Conservation (phyloP, 179 eudicot genomes). For the Silene vulgaris region DNA sequence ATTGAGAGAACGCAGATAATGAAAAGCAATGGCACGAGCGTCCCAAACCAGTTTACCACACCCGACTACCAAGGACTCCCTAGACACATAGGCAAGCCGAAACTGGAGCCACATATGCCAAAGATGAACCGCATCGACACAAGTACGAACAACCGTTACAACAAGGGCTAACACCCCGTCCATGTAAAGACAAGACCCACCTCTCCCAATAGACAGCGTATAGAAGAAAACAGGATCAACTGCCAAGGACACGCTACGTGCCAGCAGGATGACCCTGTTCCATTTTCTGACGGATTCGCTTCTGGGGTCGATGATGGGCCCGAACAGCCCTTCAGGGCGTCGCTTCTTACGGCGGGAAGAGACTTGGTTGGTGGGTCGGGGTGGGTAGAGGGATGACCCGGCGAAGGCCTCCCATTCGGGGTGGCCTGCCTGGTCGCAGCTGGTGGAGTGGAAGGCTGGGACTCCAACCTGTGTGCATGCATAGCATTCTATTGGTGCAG, state of each 20-base stretch:
- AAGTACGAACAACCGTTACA: slow-evolving; percentile 56
- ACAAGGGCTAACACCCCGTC: slow-evolving; percentile 58
- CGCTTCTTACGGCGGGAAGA: slow-evolving; percentile 8
- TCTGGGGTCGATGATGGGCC: slow-evolving; percentile 62
- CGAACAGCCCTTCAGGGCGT: slow-evolving; percentile 26
- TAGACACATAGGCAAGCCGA: slow-evolving; percentile 80
- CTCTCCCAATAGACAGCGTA: slow-evolving; percentile 61
- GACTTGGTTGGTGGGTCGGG: not conserved
- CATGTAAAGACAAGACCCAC: slow-evolving; percentile 79
- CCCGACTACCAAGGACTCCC: slow-evolving; percentile 86
- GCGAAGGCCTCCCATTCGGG: slow-evolving; percentile 88
- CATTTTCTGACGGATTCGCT: slow-evolving; percentile 58
- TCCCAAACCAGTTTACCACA: slow-evolving; percentile 99
- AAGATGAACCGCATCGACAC: slow-evolving; percentile 62
- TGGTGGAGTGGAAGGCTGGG: slow-evolving; percentile 87
- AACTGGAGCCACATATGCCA: slow-evolving; percentile 88
- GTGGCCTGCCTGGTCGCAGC: slow-evolving; percentile 72
- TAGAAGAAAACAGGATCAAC: slow-evolving; percentile 87
- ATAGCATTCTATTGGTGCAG: slow-evolving; percentile 54
- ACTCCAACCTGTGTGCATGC: slow-evolving; percentile 86
- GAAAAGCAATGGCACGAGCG: slow-evolving; percentile 59
- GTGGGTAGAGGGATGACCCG: slow-evolving; percentile 74
- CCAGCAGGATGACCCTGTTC: slow-evolving; percentile 61
- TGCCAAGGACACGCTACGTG: slow-evolving; percentile 78
- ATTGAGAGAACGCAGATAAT: slow-evolving; percentile 55